phyloP scores from a whole-genome alignment of 2,329 filamentous ascomycete genomes.

The Trichoderma semiorbis region DNA sequence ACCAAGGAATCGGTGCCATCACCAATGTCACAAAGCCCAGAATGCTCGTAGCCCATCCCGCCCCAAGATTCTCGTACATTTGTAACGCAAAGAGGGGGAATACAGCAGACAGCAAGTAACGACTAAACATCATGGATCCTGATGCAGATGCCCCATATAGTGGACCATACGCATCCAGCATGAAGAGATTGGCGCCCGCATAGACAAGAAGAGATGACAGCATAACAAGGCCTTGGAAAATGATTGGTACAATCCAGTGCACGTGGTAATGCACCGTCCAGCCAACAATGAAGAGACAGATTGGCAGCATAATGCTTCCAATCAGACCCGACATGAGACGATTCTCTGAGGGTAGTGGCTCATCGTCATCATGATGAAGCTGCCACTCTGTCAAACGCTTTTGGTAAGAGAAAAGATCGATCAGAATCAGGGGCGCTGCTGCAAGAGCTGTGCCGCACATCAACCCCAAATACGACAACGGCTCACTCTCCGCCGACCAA shows the following conservation, averaged over 20 bases:
- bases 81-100: constrained; percentile 44
- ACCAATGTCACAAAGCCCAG: constrained; percentile 38
- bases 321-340: constrained; percentile 60
- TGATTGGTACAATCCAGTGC: constrained; percentile 26
- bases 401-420: constrained; percentile 55
- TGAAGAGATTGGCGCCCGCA: constrained; percentile 28
- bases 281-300: constrained; percentile 66
- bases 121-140: constrained; percentile 26
- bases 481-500: constrained; percentile 58
- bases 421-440: constrained; percentile 35
- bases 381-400: constrained; percentile 46
- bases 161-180: constrained; percentile 30
- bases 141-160: constrained; percentile 29
- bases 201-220: constrained; percentile 29
- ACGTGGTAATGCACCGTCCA: constrained; percentile 48
- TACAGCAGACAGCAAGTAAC: constrained; percentile 56
- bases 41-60: constrained; percentile 44
- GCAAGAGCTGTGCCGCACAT: constrained; percentile 62
- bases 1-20: constrained; percentile 37
- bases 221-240: constrained; percentile 28
- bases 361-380: constrained; percentile 44
- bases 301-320: constrained; percentile 59
- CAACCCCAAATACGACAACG: constrained; percentile 66
- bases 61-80: constrained; percentile 39
- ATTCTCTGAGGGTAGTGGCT: constrained; percentile 59